Base-by-base conservation (phyloP, 108 stramenopile species). In the Discostella pseudostelligera region DNA sequence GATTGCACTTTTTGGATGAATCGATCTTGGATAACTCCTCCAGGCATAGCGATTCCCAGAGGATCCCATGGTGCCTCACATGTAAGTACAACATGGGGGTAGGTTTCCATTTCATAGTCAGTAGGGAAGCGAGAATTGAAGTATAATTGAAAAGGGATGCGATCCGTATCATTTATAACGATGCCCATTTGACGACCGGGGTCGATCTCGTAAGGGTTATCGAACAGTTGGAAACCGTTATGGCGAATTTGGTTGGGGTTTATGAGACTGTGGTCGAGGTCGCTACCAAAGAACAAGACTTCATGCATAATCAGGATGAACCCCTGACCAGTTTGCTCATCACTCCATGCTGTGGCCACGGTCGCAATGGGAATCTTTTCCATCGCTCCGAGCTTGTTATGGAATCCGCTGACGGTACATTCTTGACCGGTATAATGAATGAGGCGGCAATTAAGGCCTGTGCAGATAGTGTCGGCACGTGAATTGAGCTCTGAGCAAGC, bases 161-260 rank as follows among this genome's bases (percentile, higher is more conserved):
- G 39, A 11, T 40, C 39, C 7, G 7, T 40, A 40, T 40, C 39
- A 40, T 40, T 11, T 7, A 40, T 11, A 7, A 7, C 11, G 7
- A 40, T 40, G 9, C 39, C 39, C 39, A 40, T 40, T 7, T 7
- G 11, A 7, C 11, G 7, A 9, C 9, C 11, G 39, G 39, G 39
- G 39, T 40, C 39, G 11, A 40, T 12, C 1, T 68, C 57, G 32
- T 44, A 68, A n/a, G 57, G 46, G 32, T 68, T 36, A 59, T 68
- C 67, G 14, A 17, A 50, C 4, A 68, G 48, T 0, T 3, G 19
- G 6, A 59, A 55, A 0, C 51, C 59, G 39, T 11, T 40, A 40
- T 40, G 39, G 11, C 39, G 39, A 11, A 40, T 7, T 40, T 40
- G 39, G 39, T 40, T 40, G 9, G 39, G 39, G 11, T 40, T 40